phyloP scores from a whole-genome alignment of 441 rosid genomes.

The Populus tomentosa region DNA sequence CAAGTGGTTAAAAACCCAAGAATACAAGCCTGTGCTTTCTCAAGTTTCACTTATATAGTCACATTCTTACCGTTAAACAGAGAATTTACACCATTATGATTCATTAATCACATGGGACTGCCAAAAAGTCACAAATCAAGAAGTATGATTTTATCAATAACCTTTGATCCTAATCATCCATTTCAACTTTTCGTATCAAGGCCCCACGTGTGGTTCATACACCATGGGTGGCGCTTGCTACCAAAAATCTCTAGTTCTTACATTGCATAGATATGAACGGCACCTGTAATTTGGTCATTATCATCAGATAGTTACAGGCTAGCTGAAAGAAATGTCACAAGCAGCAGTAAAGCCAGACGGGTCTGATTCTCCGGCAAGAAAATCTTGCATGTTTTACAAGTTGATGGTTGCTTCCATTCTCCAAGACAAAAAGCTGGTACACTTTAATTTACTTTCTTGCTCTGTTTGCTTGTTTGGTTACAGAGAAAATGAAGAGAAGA shows the following conservation, averaged over 20 bases:
- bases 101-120: not conserved
- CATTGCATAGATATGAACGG: not conserved
- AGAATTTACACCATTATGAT: not conserved
- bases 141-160: not conserved
- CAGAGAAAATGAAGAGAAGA: constrained; percentile 11
- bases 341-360: constrained; percentile 17
- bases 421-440: constrained; percentile 34
- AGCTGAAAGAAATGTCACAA: constrained; percentile 15
- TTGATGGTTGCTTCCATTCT: constrained; percentile 39
- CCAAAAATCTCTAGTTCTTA: not conserved
- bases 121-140: not conserved
- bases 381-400: constrained; percentile 39
- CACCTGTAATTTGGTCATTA: not conserved
- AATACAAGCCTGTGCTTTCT: not conserved
- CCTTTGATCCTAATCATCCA: not conserved
- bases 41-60: too few relatives aligned
- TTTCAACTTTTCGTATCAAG: not conserved
- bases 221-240: not conserved
- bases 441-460: not conserved
- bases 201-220: not conserved
- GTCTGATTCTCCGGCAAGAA: constrained; percentile 15
- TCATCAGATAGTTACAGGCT: not conserved
- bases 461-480: constrained; percentile 13
- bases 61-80: not conserved
- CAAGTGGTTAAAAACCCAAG: not conserved